Evolutionary conservation across 306 rosid species (phyloP).

Genomic region (Amphicarpaea edgeworthii): DNA sequence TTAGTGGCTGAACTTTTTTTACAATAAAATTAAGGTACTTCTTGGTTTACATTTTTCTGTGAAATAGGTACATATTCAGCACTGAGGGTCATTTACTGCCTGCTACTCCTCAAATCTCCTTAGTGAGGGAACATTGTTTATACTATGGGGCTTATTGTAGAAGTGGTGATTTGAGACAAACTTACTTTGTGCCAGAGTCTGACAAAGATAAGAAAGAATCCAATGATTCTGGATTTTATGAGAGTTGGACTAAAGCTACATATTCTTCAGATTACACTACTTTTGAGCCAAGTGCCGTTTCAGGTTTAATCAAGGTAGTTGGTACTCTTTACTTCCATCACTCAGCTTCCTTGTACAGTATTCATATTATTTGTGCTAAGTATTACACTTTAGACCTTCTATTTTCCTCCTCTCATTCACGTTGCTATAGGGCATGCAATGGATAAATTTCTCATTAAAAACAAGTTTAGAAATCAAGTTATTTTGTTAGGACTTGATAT

Average conservation of each 20-base stretch:
- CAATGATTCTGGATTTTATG: constrained; percentile 58
- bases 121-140: constrained; percentile 79
- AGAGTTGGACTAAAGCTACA: constrained; percentile 53
- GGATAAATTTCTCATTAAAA: constrained; percentile 11
- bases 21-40: constrained; percentile 29
- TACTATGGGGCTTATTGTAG: constrained; percentile 86
- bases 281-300: constrained; percentile 57
- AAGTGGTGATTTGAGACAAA: constrained; percentile 52
- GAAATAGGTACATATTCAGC: constrained; percentile 84
- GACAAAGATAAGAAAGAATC: constrained; percentile 68
- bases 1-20: constrained; percentile 28
- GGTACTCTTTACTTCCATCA: constrained; percentile 22
- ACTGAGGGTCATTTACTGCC: constrained; percentile 98
- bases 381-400: constrained; percentile 24
- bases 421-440: constrained; percentile 13
- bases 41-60: constrained; percentile 8
- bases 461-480: background rate
- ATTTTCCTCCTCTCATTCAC: constrained; percentile 16
- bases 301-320: constrained; percentile 83
- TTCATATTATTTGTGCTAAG: constrained; percentile 3
- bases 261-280: constrained; percentile 54
- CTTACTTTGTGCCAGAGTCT: constrained; percentile 50
- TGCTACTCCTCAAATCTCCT: constrained; percentile 87
- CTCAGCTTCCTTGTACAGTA: constrained; percentile 25
- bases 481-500: constrained; percentile 36